Conservation (phyloP, 2,329 filamentous ascomycete species). For the Xylariaceae sp. region DNA sequence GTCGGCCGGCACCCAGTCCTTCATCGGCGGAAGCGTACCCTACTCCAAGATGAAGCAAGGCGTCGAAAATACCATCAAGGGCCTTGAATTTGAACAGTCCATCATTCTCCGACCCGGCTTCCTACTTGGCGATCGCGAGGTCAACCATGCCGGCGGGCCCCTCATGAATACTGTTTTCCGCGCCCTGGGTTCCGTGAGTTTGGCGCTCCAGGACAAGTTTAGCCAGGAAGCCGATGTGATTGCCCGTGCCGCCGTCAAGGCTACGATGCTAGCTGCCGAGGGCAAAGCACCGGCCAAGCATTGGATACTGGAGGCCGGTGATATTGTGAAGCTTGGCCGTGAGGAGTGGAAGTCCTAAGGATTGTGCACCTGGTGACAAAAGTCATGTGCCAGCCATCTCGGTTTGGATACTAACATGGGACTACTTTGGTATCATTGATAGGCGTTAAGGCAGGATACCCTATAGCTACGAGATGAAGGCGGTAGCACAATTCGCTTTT, state of each 20-base stretch:
- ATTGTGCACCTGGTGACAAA: too few relatives aligned
- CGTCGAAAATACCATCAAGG: conserved; percentile 73
- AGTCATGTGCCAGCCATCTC: too few relatives aligned
- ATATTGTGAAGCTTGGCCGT: conserved; percentile 65
- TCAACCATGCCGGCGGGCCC: conserved; percentile 55
- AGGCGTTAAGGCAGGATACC: too few relatives aligned
- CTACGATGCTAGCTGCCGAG: conserved; percentile 52
- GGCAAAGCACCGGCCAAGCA: conserved; percentile 56
- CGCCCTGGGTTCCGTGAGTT: conserved; percentile 46
- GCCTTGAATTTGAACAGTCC: conserved; percentile 69
- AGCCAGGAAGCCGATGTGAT: conserved; percentile 74
- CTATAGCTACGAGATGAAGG: too few relatives aligned
- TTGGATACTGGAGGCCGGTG: conserved; percentile 56
- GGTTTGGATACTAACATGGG: too few relatives aligned
- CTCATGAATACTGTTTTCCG: conserved; percentile 21
- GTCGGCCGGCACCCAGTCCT: conserved; percentile 42
- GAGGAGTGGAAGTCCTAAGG: conserved; percentile 43
- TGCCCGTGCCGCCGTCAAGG: conserved; percentile 60
- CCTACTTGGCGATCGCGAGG: conserved; percentile 67
- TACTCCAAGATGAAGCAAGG: conserved; percentile 76
- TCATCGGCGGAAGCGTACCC: conserved; percentile 39
- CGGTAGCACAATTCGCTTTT: too few relatives aligned
- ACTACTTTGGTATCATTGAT: too few relatives aligned
- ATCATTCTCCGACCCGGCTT: conserved; percentile 72
- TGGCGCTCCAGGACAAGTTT: conserved; percentile 57